These are phyloP conservation scores for Ocimum tenuiflorum DNA, from an alignment of 257 asterid species.

Conservation along the genomic window DNA sequence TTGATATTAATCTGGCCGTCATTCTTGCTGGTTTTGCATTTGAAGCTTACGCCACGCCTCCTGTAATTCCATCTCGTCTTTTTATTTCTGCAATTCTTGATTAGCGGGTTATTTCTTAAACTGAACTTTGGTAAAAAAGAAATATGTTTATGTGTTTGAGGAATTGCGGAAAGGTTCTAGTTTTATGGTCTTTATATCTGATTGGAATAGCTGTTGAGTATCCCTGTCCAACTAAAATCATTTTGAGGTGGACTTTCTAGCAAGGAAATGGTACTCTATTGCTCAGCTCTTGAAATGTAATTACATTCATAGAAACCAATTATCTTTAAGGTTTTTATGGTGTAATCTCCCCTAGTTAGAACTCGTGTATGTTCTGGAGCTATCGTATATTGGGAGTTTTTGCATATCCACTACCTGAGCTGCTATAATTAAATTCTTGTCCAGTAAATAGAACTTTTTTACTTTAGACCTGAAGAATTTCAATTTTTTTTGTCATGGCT, in stretches of 20 bases:
- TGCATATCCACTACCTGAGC: background rate
- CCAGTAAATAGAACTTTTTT: background rate
- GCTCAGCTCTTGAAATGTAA: background rate
- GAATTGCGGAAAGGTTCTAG: background rate
- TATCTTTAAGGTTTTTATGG: background rate
- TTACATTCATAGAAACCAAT: background rate
- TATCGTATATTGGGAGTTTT: background rate
- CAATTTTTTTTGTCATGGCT: background rate
- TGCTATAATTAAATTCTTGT: background rate
- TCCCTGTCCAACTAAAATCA: background rate
- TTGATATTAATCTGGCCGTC: slow-evolving; percentile 87
- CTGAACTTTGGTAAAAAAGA: too few relatives aligned
- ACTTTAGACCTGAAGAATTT: background rate
- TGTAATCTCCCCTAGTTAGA: background rate
- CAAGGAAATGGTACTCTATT: background rate
- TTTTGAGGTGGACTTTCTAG: background rate
- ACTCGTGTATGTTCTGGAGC: background rate
- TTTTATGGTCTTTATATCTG: slow-evolving; percentile 2
- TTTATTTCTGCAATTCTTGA: background rate
- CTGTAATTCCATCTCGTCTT: slow-evolving; percentile 39
- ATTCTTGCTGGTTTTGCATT: slow-evolving; percentile 98
- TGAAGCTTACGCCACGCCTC: slow-evolving; percentile 88
- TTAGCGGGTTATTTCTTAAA: background rate
- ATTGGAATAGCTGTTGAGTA: background rate
- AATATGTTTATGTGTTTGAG: background rate